These are phyloP conservation scores for Claviceps sp. DNA, from an alignment of 2,329 filamentous ascomycete genomes.

Conservation along the genomic window DNA sequence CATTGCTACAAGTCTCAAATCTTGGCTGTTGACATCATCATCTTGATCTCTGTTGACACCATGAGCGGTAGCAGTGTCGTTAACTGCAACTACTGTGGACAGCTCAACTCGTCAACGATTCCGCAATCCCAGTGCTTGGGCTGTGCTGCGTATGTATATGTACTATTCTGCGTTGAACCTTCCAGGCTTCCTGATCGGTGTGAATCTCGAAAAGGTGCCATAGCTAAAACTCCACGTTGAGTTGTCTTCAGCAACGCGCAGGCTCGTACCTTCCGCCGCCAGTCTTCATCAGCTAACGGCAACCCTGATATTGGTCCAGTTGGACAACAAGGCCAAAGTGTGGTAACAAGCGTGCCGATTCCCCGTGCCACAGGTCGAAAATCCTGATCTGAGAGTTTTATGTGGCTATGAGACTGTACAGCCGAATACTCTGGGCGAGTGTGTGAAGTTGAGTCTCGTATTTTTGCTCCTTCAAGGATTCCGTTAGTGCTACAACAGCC, in stretches of 20 bases:
- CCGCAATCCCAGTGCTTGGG: conserved; percentile 11
- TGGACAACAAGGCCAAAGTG: neutral
- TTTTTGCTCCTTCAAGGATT: neutral
- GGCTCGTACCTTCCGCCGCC: neutral
- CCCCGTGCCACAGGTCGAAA: neutral
- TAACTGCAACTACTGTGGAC: conserved; percentile 9
- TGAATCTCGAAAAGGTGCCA: no score
- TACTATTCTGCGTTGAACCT: neutral
- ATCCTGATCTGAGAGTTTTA: neutral
- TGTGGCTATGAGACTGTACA: neutral
- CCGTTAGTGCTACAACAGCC: no score
- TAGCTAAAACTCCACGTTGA: neutral
- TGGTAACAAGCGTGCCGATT: neutral
- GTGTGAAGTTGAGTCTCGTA: neutral
- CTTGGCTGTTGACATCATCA: neutral
- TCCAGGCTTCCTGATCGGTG: neutral
- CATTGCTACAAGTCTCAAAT: neutral
- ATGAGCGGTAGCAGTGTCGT: neutral
- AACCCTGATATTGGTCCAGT: neutral
- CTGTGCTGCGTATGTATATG: conserved; percentile 8
- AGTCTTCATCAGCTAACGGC: neutral
- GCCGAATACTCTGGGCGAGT: neutral
- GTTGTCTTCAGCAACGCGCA: neutral
- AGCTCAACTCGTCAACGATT: conserved; percentile 7
- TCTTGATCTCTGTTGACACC: neutral